Evolutionary conservation across 2,329 filamentous ascomycete species (phyloP).

Genomic region (Epichloe elymi): DNA sequence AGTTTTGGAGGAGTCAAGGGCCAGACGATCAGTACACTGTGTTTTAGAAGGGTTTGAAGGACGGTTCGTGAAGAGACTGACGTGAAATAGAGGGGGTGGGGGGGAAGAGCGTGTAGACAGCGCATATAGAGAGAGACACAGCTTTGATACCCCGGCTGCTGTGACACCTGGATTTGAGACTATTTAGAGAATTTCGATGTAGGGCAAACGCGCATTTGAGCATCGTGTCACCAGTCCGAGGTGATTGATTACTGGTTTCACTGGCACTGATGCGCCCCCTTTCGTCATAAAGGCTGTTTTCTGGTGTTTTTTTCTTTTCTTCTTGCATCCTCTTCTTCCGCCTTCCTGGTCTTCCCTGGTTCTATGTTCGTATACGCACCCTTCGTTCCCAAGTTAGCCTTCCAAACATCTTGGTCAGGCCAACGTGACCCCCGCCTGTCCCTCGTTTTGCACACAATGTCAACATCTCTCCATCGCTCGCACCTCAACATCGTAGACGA

Average conservation of each 20-base stretch:
- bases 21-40: constrained; percentile 77
- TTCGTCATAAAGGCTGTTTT: not conserved
- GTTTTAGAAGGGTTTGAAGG: constrained; percentile 45
- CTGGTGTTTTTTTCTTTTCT: not conserved
- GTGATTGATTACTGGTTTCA: not conserved
- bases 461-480: not conserved
- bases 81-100: not conserved
- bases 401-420: not conserved
- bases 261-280: not conserved
- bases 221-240: not conserved
- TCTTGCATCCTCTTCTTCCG: not conserved
- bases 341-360: not conserved
- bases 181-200: not conserved
- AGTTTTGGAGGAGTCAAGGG: constrained; percentile 81
- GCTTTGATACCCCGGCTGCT: not conserved
- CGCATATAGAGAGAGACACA: not conserved
- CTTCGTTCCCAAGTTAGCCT: not conserved
- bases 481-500: not conserved
- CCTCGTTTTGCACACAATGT: not conserved
- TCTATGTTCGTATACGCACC: not conserved
- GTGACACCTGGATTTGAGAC: not conserved
- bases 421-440: not conserved
- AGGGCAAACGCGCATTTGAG: not conserved
- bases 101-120: not conserved
- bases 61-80: too few species aligned